Percentiles rank a stretch among this genome's conserved stretches.
Evolutionary conservation across 2,329 filamentous ascomycete species (phyloP).

Genomic region (Clonostachys sp.): DNA sequence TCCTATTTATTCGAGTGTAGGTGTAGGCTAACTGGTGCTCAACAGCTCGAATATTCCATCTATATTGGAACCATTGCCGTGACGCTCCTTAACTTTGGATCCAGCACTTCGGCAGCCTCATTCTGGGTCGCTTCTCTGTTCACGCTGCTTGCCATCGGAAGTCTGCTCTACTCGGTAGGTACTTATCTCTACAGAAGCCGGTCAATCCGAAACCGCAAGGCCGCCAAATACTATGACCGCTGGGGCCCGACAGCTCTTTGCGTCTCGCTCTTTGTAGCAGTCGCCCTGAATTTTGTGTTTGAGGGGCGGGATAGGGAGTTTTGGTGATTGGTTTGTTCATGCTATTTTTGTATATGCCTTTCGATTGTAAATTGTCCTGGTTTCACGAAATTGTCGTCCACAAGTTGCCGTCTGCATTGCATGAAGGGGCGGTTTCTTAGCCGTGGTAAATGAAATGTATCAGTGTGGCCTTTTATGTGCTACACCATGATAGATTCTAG

Average conservation of each 20-base stretch:
- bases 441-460: too few species aligned
- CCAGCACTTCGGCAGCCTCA: constrained; percentile 48
- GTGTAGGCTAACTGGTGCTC: background rate
- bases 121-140: constrained; percentile 73
- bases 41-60: constrained; percentile 87
- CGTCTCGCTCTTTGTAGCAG: constrained; percentile 64
- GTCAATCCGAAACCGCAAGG: constrained; percentile 76
- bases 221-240: constrained; percentile 88
- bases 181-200: constrained; percentile 86
- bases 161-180: constrained; percentile 76
- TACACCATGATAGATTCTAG: too few species aligned
- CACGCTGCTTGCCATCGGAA: constrained; percentile 72
- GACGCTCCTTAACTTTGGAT: constrained; percentile 77
- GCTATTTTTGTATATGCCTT: background rate
- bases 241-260: constrained; percentile 81
- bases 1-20: background rate
- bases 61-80: constrained; percentile 86
- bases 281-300: constrained; percentile 76
- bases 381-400: background rate
- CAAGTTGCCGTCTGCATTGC: background rate
- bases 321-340: constrained; percentile 32
- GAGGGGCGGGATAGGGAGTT: constrained; percentile 58
- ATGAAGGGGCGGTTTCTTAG: too few species aligned
- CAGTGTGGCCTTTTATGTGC: too few species aligned
- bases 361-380: background rate